phyloP scores from a whole-genome alignment of 129 eudicot species.

The Lactuca sativa region DNA sequence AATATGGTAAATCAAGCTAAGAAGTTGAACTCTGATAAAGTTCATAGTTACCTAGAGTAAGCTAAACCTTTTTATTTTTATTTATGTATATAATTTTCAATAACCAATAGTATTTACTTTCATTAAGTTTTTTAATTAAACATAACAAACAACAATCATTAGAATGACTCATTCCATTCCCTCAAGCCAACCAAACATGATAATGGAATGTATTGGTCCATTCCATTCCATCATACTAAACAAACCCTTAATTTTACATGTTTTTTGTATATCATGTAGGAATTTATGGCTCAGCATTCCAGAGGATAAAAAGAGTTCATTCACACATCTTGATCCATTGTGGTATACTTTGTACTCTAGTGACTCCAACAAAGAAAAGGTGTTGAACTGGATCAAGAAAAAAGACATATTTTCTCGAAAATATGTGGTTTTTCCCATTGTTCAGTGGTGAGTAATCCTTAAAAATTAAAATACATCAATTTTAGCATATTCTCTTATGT shows the following conservation, averaged over 20 bases:
- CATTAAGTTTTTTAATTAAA: too few species aligned
- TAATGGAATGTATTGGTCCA: too few species aligned
- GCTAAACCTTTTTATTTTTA: constrained; percentile 17
- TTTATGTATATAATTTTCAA: too few species aligned
- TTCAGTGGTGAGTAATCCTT: constrained; percentile 52
- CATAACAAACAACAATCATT: too few species aligned
- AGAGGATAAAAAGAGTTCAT: constrained; percentile 45
- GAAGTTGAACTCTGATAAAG: constrained; percentile 41
- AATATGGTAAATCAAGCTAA: constrained; percentile 17
- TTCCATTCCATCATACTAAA: too few species aligned
- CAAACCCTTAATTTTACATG: too few species aligned
- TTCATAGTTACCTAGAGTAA: constrained; percentile 58
- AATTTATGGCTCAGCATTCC: constrained; percentile 54
- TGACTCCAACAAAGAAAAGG: constrained; percentile 35
- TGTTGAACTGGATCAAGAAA: constrained; percentile 60
- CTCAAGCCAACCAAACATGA: too few species aligned
- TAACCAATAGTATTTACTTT: too few species aligned
- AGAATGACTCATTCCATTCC: too few species aligned
- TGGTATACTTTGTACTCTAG: constrained; percentile 54
- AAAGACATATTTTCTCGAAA: constrained; percentile 54
- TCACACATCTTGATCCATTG: constrained; percentile 51
- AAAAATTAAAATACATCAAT: neutral
- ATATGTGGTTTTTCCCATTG: constrained; percentile 71
- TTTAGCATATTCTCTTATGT: neutral
- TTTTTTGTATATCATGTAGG: constrained; percentile 35